Conservation (phyloP, 2,329 filamentous ascomycete species). For the Alternaria gansuensis region DNA sequence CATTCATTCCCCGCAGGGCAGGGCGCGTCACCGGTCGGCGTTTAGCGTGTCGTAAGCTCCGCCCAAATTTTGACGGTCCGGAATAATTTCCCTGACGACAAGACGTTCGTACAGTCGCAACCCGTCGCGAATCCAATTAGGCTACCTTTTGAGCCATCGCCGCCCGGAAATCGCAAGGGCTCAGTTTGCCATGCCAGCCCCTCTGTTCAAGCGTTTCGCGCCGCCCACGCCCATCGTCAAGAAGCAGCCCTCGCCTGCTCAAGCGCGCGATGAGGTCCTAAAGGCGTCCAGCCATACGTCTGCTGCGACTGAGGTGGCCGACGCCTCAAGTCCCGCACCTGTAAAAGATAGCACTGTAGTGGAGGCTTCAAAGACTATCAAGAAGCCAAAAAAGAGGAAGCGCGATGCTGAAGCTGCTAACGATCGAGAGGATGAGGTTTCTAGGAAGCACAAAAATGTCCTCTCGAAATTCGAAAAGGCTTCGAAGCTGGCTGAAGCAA, state of each 20-base stretch:
- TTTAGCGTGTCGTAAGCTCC: constrained; percentile 29
- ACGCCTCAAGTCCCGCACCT: constrained; percentile 8
- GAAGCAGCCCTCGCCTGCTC: constrained; percentile 16
- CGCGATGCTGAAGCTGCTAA: constrained; percentile 36
- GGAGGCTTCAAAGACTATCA: constrained; percentile 30
- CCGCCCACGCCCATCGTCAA: constrained; percentile 44
- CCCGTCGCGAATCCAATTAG: neutral
- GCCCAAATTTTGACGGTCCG: constrained; percentile 38
- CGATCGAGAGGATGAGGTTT: constrained; percentile 38
- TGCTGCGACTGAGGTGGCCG: constrained; percentile 3
- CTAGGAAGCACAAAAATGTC: constrained; percentile 53
- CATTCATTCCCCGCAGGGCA: neutral
- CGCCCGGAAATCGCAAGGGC: neutral
- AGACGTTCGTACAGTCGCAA: constrained; percentile 8
- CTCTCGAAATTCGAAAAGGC: constrained; percentile 59
- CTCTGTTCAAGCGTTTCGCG: constrained; percentile 59
- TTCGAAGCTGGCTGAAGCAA: constrained; percentile 41
- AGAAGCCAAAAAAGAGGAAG: constrained; percentile 51
- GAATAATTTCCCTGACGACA: constrained; percentile 24
- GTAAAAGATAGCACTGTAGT: constrained; percentile 17
- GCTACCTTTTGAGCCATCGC: neutral
- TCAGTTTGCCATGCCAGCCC: constrained; percentile 54
- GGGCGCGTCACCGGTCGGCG: constrained; percentile 40
- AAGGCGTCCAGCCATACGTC: constrained; percentile 11
- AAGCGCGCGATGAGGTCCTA: neutral